Evolutionary conservation across 2,329 filamentous ascomycete species (phyloP), one percentile per base, ranked within the genome.

Genomic region (Alternaria sp.): DNA sequence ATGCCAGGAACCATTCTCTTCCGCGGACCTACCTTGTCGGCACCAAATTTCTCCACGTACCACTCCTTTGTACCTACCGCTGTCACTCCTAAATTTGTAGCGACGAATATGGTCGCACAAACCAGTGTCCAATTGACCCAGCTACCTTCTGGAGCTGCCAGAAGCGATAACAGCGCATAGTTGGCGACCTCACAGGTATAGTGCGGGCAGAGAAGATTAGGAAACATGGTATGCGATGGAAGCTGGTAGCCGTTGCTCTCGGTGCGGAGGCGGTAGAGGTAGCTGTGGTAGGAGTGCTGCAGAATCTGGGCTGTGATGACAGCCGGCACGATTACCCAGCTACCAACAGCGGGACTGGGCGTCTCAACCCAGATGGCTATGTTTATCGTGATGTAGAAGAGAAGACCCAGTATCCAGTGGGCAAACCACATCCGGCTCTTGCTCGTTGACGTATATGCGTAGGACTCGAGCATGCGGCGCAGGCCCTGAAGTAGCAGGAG

Each of bases 131-230:
- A 85, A 77, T 97, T 97, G 58, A 92, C 75, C 54, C 85, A 63
- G 31, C 81, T 78, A 10, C 88, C 90, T 7, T 79, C 70, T 0
- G 93, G 93, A 1, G 93, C 92, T 29, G 89, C 88, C 37, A 90
- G 76, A 44, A 95, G 78, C 3, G 92, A 85, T 64, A 99, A 79
- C n/a, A 89, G 85, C 21, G 93, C 73, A 75, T 99, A 98, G 58
- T 97, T 86, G 39, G 90, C 74, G 72, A 91, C 93, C 79, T 98
- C 95, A 71, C 90, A 92, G 3, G 90, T 90, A 77, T 98, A 99
- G 78, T 99, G 95, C 17, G 95, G 93, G 68, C 91, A 96, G 37
- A 97, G 79, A 23, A 96, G 77, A 56, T 83, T 81, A 42, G 82
- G 81, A 77, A 98, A 99, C 56, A 90, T 79, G 3, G 89, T 88